Conservation (phyloP, 352 stramenopile genomes). For the Phytophthora capsici region DNA sequence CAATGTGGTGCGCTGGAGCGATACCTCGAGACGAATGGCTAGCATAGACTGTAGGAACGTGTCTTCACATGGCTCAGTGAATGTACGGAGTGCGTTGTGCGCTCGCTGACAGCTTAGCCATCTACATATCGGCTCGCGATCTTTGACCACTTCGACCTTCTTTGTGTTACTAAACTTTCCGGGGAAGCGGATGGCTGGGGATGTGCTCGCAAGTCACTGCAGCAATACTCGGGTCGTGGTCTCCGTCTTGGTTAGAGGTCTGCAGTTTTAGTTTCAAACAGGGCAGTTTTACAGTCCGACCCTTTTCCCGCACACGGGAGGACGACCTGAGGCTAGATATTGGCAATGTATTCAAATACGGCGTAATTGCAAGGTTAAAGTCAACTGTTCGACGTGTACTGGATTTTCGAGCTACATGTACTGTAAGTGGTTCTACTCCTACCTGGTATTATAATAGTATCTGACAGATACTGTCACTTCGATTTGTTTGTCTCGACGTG, state of each 20-base stretch:
- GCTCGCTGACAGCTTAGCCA: conserved; percentile 7
- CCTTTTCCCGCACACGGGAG: conserved; percentile 15
- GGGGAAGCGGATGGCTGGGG: conserved; percentile 17
- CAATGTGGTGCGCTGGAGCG: conserved; percentile 11
- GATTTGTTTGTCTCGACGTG: too few species aligned
- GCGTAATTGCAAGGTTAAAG: neutral
- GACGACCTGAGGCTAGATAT: neutral
- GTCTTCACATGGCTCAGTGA: conserved; percentile 15
- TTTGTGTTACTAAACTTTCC: conserved; percentile 19
- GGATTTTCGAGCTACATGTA: neutral
- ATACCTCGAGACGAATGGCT: conserved; percentile 24
- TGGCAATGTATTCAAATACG: too few species aligned
- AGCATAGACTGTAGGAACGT: conserved; percentile 1
- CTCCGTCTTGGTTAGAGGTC: conserved; percentile 30
- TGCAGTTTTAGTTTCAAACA: conserved; percentile 11
- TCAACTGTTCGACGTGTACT: too few species aligned
- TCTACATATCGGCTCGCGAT: conserved; percentile 3
- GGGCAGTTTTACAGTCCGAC: conserved; percentile 16
- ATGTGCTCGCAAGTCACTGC: conserved; percentile 14
- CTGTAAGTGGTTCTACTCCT: too few species aligned
- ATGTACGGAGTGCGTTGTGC: conserved; percentile 2
- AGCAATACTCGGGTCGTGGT: conserved; percentile 17
- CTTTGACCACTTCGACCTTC: conserved; percentile 10
- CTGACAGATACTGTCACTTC: too few species aligned
- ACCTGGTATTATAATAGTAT: too few species aligned